Percentiles rank a stretch among this genome's conserved stretches.
These are phyloP conservation scores for Kodamaea restingae DNA, from an alignment of 805 yeast species.

Conservation along the genomic window DNA sequence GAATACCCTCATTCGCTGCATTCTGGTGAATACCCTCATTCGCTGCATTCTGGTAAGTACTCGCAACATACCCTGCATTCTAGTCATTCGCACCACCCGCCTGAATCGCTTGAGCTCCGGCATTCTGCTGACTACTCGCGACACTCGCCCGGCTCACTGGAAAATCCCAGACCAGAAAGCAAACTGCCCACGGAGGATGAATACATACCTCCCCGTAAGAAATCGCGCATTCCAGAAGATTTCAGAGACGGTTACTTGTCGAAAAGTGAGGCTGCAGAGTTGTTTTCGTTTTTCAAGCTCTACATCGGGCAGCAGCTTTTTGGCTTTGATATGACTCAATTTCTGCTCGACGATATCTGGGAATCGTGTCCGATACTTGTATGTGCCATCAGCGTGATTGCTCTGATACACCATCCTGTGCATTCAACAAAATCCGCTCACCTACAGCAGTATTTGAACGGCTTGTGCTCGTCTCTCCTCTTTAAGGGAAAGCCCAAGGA, in stretches of 20 bases:
- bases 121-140: too few species aligned
- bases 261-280: slow-evolving; percentile 40
- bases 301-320: slow-evolving; percentile 61
- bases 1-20: too few species aligned
- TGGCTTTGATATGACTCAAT: slow-evolving; percentile 56
- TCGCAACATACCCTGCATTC: too few species aligned
- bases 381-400: slow-evolving; percentile 56
- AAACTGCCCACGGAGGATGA: too few species aligned
- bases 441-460: slow-evolving; percentile 30
- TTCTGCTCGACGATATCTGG: slow-evolving; percentile 51
- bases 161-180: too few species aligned
- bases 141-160: too few species aligned
- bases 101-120: too few species aligned
- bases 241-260: slow-evolving; percentile 36
- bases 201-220: slow-evolving; percentile 1
- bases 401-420: slow-evolving; percentile 56
- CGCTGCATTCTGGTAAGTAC: too few species aligned
- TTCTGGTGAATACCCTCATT: too few species aligned
- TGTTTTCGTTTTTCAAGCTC: slow-evolving; percentile 49
- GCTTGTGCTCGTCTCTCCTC: slow-evolving; percentile 31
- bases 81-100: too few species aligned
- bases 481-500: slow-evolving; percentile 36
- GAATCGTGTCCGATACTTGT: slow-evolving; percentile 52
- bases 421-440: slow-evolving; percentile 26
- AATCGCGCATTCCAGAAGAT: slow-evolving; percentile 21